Base-by-base conservation (phyloP, 192 early-diverging fungal genomes). In the Diversispora epigaea region DNA sequence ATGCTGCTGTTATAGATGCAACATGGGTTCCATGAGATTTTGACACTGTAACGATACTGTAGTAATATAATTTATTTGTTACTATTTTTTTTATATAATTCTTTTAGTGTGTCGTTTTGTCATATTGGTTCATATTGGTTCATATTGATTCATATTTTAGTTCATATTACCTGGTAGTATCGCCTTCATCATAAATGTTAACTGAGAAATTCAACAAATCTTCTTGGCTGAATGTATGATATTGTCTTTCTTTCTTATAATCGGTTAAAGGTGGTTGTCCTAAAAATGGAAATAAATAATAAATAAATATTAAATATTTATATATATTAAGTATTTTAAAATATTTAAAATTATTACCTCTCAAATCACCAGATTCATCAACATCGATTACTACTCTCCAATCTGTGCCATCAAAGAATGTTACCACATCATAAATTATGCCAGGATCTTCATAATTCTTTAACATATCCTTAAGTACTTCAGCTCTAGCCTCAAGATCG, bases 21-120 rank as follows among this genome's bases (percentile, higher is more conserved):
- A 99, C 97, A 73, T 99, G 97, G 7, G 93, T 97, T 25, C 93
- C 92, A 77, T 99, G 97, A 39, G 87, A 79, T n/a, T 94, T 93
- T 57, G 88, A 87, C 49, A 88, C 78, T 41, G 91, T 92, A 43
- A 96, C 96, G 75, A 97, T 93, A 78, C 89, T 86, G 25, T 40
- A 40, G 25, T 40, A 40, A 8, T 44, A 19, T 17, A 54, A 17
- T 49, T 17, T 17, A 54, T 14, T 17, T 11, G 50, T 10, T 54
- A 17, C 0, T 14, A 54, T 54, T 54, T 17, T 54, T 4, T 54
- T 4, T 12, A n/a, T n/a, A n/a, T n/a, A 17, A 54, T 17, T 12
- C 4, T 54, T 17, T 54, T 17, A 54, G 14, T 54, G 50, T 54
- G n/a, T 17, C 4, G 0, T 4, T 11, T 11, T n/a, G n/a, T n/a